phyloP scores from a whole-genome alignment of 768 basidiomycete genomes.

The Boletus coccyginus region DNA sequence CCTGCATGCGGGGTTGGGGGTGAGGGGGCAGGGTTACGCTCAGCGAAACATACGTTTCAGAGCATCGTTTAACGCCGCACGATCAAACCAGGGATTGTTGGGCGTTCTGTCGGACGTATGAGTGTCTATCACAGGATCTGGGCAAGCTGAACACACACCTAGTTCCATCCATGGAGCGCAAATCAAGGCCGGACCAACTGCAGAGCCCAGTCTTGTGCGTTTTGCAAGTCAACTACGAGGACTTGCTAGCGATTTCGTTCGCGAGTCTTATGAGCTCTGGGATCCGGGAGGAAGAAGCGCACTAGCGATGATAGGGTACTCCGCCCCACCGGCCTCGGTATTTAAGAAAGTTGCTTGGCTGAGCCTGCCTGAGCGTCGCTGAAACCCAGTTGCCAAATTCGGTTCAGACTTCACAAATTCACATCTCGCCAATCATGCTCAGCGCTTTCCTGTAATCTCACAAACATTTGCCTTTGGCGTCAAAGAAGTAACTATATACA shows the following conservation, averaged over 20 bases:
- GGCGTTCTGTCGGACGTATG: conserved; percentile 41
- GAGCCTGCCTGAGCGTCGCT: conserved; percentile 1
- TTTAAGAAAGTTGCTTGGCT: background rate
- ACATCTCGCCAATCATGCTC: background rate
- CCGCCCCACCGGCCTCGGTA: conserved; percentile 16
- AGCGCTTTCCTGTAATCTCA: background rate
- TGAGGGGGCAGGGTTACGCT: background rate
- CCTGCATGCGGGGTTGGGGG: conserved; percentile 38
- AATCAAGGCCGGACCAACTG: conserved; percentile 54
- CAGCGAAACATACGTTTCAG: conserved; percentile 53
- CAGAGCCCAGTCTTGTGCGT: conserved; percentile 70
- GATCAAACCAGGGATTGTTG: conserved; percentile 61
- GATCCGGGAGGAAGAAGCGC: conserved; percentile 19
- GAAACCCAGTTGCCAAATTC: conserved; percentile 25
- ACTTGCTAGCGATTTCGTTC: conserved; percentile 15
- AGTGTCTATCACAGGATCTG: conserved; percentile 13
- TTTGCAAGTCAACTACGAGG: conserved; percentile 46
- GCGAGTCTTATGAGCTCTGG: conserved; percentile 8
- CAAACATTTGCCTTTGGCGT: background rate
- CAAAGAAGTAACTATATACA: background rate
- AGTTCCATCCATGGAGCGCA: conserved; percentile 76
- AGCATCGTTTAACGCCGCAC: conserved; percentile 57
- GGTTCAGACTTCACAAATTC: background rate
- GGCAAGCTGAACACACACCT: conserved; percentile 37
- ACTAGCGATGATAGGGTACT: conserved; percentile 22